Evolutionary conservation across 176 grass and related monocot species (phyloP).

Genomic region (Musa acuminata): DNA sequence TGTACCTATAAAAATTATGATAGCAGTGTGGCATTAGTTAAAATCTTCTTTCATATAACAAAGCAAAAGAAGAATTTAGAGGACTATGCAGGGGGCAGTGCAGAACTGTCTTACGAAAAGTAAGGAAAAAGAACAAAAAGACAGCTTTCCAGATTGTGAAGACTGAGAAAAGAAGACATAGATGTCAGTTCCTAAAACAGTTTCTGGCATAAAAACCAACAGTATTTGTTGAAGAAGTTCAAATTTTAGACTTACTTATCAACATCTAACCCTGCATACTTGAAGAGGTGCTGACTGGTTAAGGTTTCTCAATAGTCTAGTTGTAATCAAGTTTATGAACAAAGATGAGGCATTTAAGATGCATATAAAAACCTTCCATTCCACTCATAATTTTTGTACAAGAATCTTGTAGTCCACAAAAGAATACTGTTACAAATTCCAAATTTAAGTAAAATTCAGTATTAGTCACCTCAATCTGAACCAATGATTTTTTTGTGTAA

Average conservation of each 20-base stretch:
- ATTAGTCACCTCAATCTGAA: too few species aligned
- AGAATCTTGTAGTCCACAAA: too few species aligned
- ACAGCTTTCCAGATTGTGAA: slow-evolving; percentile 98
- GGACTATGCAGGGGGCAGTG: neutral
- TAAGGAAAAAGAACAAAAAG: slow-evolving; percentile 98
- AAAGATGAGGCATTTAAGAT: neutral
- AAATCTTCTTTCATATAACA: neutral
- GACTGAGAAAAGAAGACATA: slow-evolving; percentile 25
- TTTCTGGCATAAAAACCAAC: neutral
- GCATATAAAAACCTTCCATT: neutral
- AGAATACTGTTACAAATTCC: too few species aligned
- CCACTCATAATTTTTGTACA: too few species aligned
- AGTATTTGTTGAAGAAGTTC: slow-evolving; percentile 7
- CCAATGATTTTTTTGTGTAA: too few species aligned
- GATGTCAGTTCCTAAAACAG: neutral
- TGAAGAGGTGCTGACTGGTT: slow-evolving; percentile 77
- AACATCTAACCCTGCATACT: slow-evolving; percentile 89
- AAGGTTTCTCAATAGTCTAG: slow-evolving; percentile 33
- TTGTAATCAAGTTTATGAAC: neutral
- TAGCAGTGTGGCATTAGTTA: neutral
- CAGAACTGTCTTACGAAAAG: slow-evolving; percentile 66
- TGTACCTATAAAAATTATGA: slow-evolving; percentile 40
- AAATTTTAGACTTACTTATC: slow-evolving; percentile 72
- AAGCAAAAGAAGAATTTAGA: too few species aligned
- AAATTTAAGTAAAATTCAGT: too few species aligned